Base-by-base conservation (phyloP, 257 asterid genomes). In the Nicotiana paniculata region DNA sequence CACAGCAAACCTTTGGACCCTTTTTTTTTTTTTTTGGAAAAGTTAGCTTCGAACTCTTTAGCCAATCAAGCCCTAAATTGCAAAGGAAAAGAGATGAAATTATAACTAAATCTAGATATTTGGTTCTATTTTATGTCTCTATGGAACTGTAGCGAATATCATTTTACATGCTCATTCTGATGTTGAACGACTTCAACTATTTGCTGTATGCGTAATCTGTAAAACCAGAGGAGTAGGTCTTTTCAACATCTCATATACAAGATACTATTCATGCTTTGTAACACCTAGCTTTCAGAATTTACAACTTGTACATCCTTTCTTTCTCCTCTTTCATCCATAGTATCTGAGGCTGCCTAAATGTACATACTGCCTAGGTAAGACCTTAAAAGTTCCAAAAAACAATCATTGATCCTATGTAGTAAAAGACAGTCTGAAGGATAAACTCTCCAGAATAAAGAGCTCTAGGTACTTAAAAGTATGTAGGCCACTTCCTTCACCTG, bases 401-500 rank as follows among this genome's bases (percentile, higher is more conserved):
- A 72, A 72, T 6, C 37, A 46, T 24, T 24, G 35, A 35, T 12
- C 26, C 39, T 72, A 28, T 5, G 10, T 28, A 26, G 15, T 75
- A 62, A 75, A 48, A 75, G 35, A 28, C 28, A 43, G 28, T 26
- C 11, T 51, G 46, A 26, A 26, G 46, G 63, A 75, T 30, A 24
- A 39, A 72, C 61, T 65, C 64, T 35, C 54, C 54, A 30, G 83
- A 80, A 80, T 65, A 81, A 57, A 81, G 63, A 62, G 6, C 53
- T 33, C 2, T 4, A 35, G 32, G 6, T 51, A 59, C 67, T 57
- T 21, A 51, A 51, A 21, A 28, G 64, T 37, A 66, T 48, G 67
- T 67, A 43, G 83, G 48, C 55, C 37, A 70, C 82, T 65, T 32
- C 5, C 43, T 46, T 79, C 81, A 96, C 99, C 97, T 96, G 99